These are phyloP conservation scores for Tylopilus plumbeoviolaceoides DNA, from an alignment of 768 basidiomycete species.

Conservation along the genomic window DNA sequence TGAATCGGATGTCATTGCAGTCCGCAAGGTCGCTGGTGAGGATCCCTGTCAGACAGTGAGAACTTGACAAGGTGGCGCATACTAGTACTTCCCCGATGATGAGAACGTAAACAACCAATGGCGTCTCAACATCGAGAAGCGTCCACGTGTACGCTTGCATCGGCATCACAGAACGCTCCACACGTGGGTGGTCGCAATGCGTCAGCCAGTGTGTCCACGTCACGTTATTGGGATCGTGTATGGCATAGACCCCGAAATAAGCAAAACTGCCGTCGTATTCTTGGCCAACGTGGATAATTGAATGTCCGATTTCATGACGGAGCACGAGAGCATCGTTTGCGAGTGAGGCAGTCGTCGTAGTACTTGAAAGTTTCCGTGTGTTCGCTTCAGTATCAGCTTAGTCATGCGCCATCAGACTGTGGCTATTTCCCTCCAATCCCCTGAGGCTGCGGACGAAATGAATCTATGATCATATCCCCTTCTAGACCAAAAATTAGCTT, in stretches of 20 bases:
- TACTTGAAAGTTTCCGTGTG: slow-evolving; percentile 41
- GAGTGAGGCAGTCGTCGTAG: slow-evolving; percentile 70
- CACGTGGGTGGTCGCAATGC: slow-evolving; percentile 32
- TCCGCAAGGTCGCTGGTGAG: slow-evolving; percentile 43
- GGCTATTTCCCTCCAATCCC: slow-evolving; percentile 71
- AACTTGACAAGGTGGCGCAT: slow-evolving; percentile 59
- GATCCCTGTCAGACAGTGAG: slow-evolving; percentile 70
- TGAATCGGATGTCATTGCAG: no score
- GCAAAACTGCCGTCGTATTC: slow-evolving; percentile 78
- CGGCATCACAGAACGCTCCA: slow-evolving; percentile 72
- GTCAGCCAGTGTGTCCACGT: slow-evolving; percentile 76
- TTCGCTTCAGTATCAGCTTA: not conserved
- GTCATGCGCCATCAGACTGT: not conserved
- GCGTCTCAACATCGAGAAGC: slow-evolving; percentile 53
- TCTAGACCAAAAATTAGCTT: slow-evolving; percentile 14
- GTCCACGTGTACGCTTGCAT: slow-evolving; percentile 76
- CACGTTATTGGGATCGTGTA: slow-evolving; percentile 39
- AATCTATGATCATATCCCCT: not conserved
- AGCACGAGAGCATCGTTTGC: slow-evolving; percentile 73
- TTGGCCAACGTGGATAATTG: slow-evolving; percentile 76
- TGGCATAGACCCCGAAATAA: slow-evolving; percentile 69
- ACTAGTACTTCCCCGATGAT: slow-evolving; percentile 64
- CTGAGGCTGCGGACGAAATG: slow-evolving; percentile 35
- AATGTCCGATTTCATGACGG: slow-evolving; percentile 78
- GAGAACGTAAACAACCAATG: slow-evolving; percentile 61